Evolutionary conservation across 2,329 filamentous ascomycete genomes (phyloP).

Genomic region (Aureobasidium melanogenum): DNA sequence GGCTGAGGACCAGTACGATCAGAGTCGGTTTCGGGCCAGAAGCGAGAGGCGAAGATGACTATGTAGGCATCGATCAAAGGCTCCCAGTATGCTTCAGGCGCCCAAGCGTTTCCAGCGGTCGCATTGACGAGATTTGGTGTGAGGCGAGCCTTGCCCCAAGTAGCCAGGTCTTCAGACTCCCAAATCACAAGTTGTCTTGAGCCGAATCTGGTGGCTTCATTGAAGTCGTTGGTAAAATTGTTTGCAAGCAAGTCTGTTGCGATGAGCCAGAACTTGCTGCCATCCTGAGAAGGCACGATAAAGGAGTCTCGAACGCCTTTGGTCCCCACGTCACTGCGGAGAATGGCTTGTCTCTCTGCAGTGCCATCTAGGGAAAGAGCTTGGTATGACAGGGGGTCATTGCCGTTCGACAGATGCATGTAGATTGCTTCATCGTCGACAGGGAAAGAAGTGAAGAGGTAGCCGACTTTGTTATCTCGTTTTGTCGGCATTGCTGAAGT

Average conservation of each 20-base stretch:
- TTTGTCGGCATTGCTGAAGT: neutral
- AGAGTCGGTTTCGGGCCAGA: slow-evolving; percentile 23
- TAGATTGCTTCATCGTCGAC: neutral
- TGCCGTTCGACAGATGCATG: neutral
- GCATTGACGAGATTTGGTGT: neutral
- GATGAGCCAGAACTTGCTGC: neutral
- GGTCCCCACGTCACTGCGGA: neutral
- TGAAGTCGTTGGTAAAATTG: slow-evolving; percentile 2
- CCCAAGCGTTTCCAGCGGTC: neutral
- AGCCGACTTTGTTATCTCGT: neutral
- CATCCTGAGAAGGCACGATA: neutral
- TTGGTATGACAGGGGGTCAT: neutral
- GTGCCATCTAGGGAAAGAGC: neutral
- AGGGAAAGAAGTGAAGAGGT: neutral
- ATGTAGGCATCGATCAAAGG: neutral
- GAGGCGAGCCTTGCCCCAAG: neutral
- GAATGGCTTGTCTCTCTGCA: neutral
- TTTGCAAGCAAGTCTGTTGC: neutral
- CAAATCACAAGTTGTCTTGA: neutral
- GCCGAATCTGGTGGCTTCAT: neutral
- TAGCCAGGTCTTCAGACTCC: neutral
- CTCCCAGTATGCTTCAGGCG: slow-evolving; percentile 1
- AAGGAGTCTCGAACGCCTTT: neutral
- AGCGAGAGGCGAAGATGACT: neutral
- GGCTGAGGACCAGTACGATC: slow-evolving; percentile 54